Percentiles rank a stretch among this genome's conserved stretches.
phyloP scores from a whole-genome alignment of 768 basidiomycete genomes.

The Auricularia sp. region DNA sequence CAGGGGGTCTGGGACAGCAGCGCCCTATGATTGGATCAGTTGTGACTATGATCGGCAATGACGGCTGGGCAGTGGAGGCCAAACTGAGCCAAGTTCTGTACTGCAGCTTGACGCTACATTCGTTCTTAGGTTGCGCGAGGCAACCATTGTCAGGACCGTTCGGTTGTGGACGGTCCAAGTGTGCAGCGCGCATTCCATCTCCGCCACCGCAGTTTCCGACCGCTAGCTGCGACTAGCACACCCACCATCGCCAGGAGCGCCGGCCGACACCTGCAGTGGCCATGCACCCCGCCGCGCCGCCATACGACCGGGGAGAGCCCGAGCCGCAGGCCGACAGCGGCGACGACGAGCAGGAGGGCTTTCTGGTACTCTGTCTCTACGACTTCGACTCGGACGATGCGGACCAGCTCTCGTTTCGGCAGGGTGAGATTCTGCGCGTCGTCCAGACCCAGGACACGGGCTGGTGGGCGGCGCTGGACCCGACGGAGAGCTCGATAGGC shows the following conservation, averaged over 20 bases:
- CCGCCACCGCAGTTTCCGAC: not conserved
- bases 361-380: constrained; percentile 54
- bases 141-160: too few relatives aligned
- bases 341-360: constrained; percentile 12
- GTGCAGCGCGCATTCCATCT: too few relatives aligned
- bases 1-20: too few relatives aligned
- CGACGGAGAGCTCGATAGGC: constrained; percentile 43
- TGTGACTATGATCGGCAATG: too few relatives aligned
- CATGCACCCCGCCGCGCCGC: not conserved
- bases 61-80: too few relatives aligned
- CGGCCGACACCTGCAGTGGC: too few relatives aligned
- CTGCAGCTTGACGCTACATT: too few relatives aligned
- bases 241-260: constrained; percentile 18
- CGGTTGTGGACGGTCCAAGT: too few relatives aligned
- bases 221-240: not conserved
- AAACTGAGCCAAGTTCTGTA: too few relatives aligned
- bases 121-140: too few relatives aligned
- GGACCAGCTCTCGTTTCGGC: constrained; percentile 50
- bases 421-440: constrained; percentile 58
- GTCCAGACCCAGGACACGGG: constrained; percentile 62
- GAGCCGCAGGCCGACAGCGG: not conserved
- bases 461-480: constrained; percentile 73
- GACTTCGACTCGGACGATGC: constrained; percentile 58
- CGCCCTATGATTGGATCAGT: too few relatives aligned
- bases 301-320: not conserved